Evolutionary conservation across 2,329 filamentous ascomycete genomes (phyloP).

Genomic region (Coniochaeta sp.): DNA sequence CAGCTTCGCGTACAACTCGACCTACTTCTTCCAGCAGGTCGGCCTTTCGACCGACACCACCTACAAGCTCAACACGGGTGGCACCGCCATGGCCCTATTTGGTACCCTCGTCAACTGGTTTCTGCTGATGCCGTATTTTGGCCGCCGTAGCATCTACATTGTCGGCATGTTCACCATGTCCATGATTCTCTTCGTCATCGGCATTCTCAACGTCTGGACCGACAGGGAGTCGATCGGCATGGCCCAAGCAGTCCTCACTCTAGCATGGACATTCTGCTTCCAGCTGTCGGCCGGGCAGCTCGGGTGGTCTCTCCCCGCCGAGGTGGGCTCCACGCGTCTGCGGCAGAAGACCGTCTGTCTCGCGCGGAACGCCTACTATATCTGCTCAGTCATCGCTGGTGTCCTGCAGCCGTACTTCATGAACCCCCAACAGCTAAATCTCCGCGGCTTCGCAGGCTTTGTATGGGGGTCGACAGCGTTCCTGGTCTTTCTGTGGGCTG

Average conservation of each 20-base stretch:
- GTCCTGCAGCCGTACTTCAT: slow-evolving; percentile 23
- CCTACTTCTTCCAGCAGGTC: slow-evolving; percentile 1
- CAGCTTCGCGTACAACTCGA: neutral
- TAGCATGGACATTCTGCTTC: slow-evolving; percentile 15
- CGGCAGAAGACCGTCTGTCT: slow-evolving; percentile 23
- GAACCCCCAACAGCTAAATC: slow-evolving; percentile 29
- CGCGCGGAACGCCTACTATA: slow-evolving; percentile 20
- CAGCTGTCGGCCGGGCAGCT: slow-evolving; percentile 30
- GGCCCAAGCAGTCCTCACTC: slow-evolving; percentile 7
- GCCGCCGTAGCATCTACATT: slow-evolving; percentile 11
- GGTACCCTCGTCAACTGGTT: slow-evolving; percentile 9
- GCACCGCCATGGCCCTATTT: slow-evolving; percentile 4
- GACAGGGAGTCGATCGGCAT: neutral
- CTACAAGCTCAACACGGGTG: neutral
- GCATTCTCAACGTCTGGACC: slow-evolving; percentile 11
- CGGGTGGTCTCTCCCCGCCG: slow-evolving; percentile 23
- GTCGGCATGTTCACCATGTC: slow-evolving; percentile 9
- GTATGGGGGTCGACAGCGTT: neutral
- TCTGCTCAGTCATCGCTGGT: slow-evolving; percentile 15
- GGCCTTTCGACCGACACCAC: neutral
- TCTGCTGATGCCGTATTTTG: slow-evolving; percentile 8
- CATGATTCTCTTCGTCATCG: slow-evolving; percentile 7
- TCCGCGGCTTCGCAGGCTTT: slow-evolving; percentile 13
- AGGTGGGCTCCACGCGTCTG: slow-evolving; percentile 24
- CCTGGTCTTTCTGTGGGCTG: neutral